Evolutionary conservation across 2,329 filamentous ascomycete species (phyloP).

Genomic region (Cladosporium phlei): DNA sequence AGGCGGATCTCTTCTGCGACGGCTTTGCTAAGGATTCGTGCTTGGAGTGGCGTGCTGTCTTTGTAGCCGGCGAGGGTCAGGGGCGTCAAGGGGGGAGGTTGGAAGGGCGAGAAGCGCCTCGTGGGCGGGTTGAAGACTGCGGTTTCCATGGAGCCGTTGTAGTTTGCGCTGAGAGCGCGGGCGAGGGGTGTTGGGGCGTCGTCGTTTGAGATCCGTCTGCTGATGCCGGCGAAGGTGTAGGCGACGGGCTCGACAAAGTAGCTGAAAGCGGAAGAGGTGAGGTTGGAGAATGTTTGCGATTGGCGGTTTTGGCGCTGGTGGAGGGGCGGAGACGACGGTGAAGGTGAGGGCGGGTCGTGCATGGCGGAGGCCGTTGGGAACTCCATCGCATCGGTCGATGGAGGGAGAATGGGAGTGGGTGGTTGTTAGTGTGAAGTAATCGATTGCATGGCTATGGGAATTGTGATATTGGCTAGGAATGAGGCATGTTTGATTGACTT

Average conservation of each 20-base stretch:
- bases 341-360: neutral
- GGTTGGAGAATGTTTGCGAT: constrained; percentile 16
- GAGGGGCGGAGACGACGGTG: neutral
- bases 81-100: constrained; percentile 82
- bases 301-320: constrained; percentile 6
- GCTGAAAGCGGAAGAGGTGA: constrained; percentile 27
- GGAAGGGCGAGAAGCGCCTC: constrained; percentile 71
- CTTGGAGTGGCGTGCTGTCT: constrained; percentile 53
- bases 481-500: neutral
- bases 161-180: constrained; percentile 34
- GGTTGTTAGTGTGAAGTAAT: neutral
- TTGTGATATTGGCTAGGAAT: neutral
- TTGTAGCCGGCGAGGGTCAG: constrained; percentile 65
- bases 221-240: constrained; percentile 45
- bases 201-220: constrained; percentile 45
- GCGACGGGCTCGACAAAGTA: constrained; percentile 48
- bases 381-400: constrained; percentile 1
- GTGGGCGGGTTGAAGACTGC: constrained; percentile 55
- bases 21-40: constrained; percentile 63
- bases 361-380: constrained; percentile 1
- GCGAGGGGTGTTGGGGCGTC: constrained; percentile 35
- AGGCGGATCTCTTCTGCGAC: constrained; percentile 91
- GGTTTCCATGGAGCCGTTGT: constrained; percentile 35
- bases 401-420: neutral
- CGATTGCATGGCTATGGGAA: constrained; percentile 5